phyloP scores from a whole-genome alignment of 306 rosid species.

The Mimosa bimucronata region DNA sequence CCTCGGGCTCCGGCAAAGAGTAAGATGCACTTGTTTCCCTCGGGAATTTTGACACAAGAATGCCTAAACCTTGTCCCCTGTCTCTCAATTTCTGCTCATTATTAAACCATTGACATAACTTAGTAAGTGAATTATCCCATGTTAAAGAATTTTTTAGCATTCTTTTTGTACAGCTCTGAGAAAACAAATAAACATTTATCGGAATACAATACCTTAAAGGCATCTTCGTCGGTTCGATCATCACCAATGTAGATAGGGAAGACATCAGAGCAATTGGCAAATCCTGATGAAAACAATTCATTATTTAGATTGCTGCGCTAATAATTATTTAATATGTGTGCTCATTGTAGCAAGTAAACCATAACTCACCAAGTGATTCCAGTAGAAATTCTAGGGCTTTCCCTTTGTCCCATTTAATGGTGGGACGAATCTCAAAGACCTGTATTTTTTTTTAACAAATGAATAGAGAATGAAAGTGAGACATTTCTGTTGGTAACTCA shows the following conservation, averaged over 20 bases:
- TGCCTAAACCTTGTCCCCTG: conserved; percentile 94
- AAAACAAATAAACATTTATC: conserved; percentile 24
- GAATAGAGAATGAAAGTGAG: conserved; percentile 47
- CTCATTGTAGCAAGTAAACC: conserved; percentile 6
- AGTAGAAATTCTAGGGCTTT: conserved; percentile 89
- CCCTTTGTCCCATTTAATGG: conserved; percentile 99
- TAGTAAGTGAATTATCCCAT: conserved; percentile 29
- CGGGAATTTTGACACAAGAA: conserved; percentile 87
- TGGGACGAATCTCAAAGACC: conserved; percentile 95
- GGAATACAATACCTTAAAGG: conserved; percentile 76
- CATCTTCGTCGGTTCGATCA: conserved; percentile 96
- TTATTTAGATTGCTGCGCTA: conserved; percentile 35
- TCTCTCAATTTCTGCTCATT: conserved; percentile 67
- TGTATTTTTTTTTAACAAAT: conserved; percentile 34
- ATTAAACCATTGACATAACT: not conserved
- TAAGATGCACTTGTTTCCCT: conserved; percentile 88
- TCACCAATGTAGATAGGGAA: conserved; percentile 95
- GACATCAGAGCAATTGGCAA: conserved; percentile 74
- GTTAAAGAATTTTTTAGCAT: not conserved
- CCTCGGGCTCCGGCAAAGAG: conserved; percentile 85
- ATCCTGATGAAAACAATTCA: conserved; percentile 61
- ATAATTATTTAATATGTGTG: not conserved
- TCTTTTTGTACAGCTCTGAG: not conserved
- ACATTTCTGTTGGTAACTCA: conserved; percentile 22
- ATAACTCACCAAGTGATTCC: conserved; percentile 85